phyloP scores from a whole-genome alignment of 495 filamentous ascomycete genomes.

The Penicillium fimorum region DNA sequence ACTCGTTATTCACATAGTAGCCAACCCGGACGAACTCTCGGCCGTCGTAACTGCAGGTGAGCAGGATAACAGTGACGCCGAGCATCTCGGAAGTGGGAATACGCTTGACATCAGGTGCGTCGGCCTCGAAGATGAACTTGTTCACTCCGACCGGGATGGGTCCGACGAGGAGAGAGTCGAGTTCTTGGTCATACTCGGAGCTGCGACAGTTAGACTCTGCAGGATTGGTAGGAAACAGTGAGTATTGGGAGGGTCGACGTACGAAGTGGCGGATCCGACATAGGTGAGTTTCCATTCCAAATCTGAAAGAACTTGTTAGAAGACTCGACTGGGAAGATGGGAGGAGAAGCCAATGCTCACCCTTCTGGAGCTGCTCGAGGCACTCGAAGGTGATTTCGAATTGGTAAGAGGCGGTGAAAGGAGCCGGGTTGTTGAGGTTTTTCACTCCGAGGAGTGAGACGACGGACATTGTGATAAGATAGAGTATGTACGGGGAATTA shows the following conservation, averaged over 20 bases:
- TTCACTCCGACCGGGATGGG: conserved; percentile 96
- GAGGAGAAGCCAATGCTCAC: conserved; percentile 43
- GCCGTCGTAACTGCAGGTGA: conserved; percentile 94
- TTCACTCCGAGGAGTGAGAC: conserved; percentile 93
- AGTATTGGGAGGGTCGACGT: conserved; percentile 36
- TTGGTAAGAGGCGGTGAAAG: conserved; percentile 83
- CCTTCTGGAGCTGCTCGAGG: conserved; percentile 87
- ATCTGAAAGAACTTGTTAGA: conserved; percentile 52
- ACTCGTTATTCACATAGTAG: conserved; percentile 99
- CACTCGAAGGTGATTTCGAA: conserved; percentile 99
- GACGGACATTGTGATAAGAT: conserved; percentile 75
- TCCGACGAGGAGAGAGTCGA: conserved; percentile 93
- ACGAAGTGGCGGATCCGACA: conserved; percentile 96
- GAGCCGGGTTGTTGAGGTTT: conserved; percentile 92
- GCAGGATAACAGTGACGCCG: conserved; percentile 93
- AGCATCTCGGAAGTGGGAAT: conserved; percentile 94
- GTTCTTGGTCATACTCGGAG: conserved; percentile 95
- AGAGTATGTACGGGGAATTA: conserved; percentile 21
- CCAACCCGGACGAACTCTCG: conserved; percentile 97
- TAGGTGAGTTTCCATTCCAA: conserved; percentile 99
- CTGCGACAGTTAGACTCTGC: conserved; percentile 40
- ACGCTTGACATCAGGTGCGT: conserved; percentile 80
- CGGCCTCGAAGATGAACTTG: conserved; percentile 97
- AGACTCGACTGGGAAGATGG: background rate
- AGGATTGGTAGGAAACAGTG: conserved; percentile 12